Evolutionary conservation across 371 early-diverging fungal genomes (phyloP).

Genomic region (Coemansia sp.): DNA sequence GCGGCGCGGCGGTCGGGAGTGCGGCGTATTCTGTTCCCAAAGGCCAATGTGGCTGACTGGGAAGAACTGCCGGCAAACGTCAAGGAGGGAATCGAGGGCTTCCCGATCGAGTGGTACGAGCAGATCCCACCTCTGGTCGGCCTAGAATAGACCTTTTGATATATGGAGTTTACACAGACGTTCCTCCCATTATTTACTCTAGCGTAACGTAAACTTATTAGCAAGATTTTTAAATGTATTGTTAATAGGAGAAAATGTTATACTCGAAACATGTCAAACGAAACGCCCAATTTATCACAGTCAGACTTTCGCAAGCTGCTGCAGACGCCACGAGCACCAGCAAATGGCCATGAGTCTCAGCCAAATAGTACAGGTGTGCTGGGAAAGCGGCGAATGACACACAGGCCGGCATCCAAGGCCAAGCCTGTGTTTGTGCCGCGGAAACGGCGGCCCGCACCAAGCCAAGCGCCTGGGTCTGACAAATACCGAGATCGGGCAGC

Average conservation of each 20-base stretch:
- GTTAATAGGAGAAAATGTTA: not conserved
- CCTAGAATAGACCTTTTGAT: slow-evolving; percentile 2
- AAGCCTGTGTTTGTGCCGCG: not conserved
- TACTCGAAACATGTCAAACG: not conserved
- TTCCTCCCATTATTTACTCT: too few species aligned
- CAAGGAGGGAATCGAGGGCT: slow-evolving; percentile 82
- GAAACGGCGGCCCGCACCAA: not conserved
- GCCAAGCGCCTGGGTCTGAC: not conserved
- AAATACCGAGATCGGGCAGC: slow-evolving; percentile 86
- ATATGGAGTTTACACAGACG: too few species aligned
- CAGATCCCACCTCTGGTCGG: slow-evolving; percentile 57
- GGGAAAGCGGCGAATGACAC: not conserved
- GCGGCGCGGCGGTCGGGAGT: slow-evolving; percentile 95
- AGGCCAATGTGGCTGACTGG: slow-evolving; percentile 89
- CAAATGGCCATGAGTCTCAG: not conserved
- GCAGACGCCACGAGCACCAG: slow-evolving; percentile 4
- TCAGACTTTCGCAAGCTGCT: slow-evolving; percentile 16
- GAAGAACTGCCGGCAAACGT: slow-evolving; percentile 90
- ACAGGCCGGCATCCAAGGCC: not conserved
- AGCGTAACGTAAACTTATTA: too few species aligned
- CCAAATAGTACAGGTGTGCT: not conserved
- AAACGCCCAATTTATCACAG: slow-evolving; percentile 9
- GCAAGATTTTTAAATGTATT: too few species aligned
- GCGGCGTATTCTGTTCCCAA: slow-evolving; percentile 84
- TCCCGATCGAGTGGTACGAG: slow-evolving; percentile 82